Conservation (phyloP, 2,329 filamentous ascomycete genomes). For the Beauveria rudraprayagi region DNA sequence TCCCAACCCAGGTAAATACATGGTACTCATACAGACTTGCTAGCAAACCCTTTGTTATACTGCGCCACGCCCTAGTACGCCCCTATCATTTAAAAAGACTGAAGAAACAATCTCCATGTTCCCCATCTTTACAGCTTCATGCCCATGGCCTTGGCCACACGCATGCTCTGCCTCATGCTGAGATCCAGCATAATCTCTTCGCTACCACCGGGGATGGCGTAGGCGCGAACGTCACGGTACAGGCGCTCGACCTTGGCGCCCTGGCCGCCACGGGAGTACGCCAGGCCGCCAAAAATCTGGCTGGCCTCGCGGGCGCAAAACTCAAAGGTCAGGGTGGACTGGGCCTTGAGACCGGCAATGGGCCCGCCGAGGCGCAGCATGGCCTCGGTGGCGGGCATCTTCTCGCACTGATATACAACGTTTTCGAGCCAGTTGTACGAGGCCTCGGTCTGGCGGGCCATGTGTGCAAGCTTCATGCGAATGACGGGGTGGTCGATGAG, state of each 20-base stretch:
- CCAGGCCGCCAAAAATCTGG: slow-evolving; percentile 94
- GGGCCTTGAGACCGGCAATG: slow-evolving; percentile 89
- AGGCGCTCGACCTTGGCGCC: slow-evolving; percentile 91
- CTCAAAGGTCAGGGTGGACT: slow-evolving; percentile 89
- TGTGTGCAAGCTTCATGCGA: slow-evolving; percentile 93
- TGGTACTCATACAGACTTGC: slow-evolving; percentile 5
- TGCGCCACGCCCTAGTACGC: not conserved
- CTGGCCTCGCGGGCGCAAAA: slow-evolving; percentile 94
- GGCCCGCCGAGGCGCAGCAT: slow-evolving; percentile 94
- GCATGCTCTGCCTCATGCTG: slow-evolving; percentile 83
- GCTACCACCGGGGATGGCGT: slow-evolving; percentile 89
- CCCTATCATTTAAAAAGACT: not conserved
- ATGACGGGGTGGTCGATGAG: slow-evolving; percentile 97
- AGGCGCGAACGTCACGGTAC: slow-evolving; percentile 91
- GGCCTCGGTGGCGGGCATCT: slow-evolving; percentile 89
- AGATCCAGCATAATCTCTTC: slow-evolving; percentile 99
- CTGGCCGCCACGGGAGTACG: slow-evolving; percentile 87
- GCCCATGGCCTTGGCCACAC: slow-evolving; percentile 81
- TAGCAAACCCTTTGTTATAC: slow-evolving; percentile 3
- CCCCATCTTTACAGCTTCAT: slow-evolving; percentile 72
- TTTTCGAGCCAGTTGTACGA: slow-evolving; percentile 97
- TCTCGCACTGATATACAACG: slow-evolving; percentile 83
- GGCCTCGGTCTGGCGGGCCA: slow-evolving; percentile 96
- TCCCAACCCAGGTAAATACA: not conserved
- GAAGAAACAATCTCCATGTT: not conserved